Base-by-base conservation (phyloP, 352 stramenopile species). In the Globisporangium megalacanthum region DNA sequence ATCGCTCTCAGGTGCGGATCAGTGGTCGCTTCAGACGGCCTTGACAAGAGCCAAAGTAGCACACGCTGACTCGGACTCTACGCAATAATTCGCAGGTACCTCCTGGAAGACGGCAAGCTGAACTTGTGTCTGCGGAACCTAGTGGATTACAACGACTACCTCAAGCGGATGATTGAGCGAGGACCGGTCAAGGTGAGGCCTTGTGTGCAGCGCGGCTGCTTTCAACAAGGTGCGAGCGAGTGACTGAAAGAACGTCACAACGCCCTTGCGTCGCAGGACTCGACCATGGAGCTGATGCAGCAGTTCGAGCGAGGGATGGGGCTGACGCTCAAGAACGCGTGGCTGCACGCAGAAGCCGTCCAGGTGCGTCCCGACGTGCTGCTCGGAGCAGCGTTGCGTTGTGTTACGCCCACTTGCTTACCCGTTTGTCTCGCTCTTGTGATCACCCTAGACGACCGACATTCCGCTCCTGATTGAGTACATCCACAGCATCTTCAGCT, bases 51-150 rank as follows among this genome's bases (percentile, higher is more conserved):
- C 25, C 25, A 29, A 29, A 4, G 25, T 29, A 29, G 25, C 25
- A 29, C 2, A 29, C 25, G 22, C 53, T 59, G n/a, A 29, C 0
- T 31, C 17, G 22, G 7, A 9, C 19, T 58, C 44, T 42, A 44
- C 15, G 25, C 11, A 6, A 13, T 59, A 14, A 31, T 39, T 61
- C 52, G 45, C 5, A 92, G 88, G 52, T 96, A 89, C 50, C 67
- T 97, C 3, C 72, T 97, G 11, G 89, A 97, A 66, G 89, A 97
- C 58, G 89, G 88, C 20, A 97, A 97, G 47, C 69, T 97, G 47
- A 97, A 97, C 57, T 49, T 97, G 66, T 97, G 81, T 47, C 73
- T 94, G 45, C 83, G 81, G 33, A 88, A 92, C 63, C 67, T 94
- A 11, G 79, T 94, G 39, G 79, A 88, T 39, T 94, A 87, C 66